phyloP scores from a whole-genome alignment of 2,329 filamentous ascomycete species.

The Zymoseptoria pseudotritici region DNA sequence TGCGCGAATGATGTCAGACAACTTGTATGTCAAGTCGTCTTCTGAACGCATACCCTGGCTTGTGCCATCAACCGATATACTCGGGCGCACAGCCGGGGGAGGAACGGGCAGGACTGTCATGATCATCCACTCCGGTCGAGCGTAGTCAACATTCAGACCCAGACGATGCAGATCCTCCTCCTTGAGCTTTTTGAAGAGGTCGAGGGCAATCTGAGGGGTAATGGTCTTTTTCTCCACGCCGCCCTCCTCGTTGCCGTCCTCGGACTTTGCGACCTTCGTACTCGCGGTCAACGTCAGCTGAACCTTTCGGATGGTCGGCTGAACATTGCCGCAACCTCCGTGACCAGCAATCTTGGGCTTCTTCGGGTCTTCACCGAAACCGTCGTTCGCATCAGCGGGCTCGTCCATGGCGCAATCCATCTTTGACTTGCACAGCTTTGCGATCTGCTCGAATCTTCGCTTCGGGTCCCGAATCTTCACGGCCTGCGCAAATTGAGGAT shows the following conservation, averaged over 20 bases:
- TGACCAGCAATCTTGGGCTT: slow-evolving; percentile 53
- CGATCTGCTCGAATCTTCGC: slow-evolving; percentile 84
- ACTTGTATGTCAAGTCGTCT: slow-evolving; percentile 98
- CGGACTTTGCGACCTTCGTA: slow-evolving; percentile 63
- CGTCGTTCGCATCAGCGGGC: slow-evolving; percentile 58
- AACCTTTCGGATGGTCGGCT: slow-evolving; percentile 81
- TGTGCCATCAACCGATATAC: slow-evolving; percentile 93
- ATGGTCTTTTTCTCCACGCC: slow-evolving; percentile 74
- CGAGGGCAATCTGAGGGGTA: slow-evolving; percentile 74
- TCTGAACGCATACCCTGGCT: slow-evolving; percentile 89
- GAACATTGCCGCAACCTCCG: slow-evolving; percentile 86
- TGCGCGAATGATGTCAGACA: slow-evolving; percentile 95
- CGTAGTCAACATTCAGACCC: slow-evolving; percentile 89
- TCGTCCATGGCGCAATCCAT: slow-evolving; percentile 73
- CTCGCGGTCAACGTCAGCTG: slow-evolving; percentile 74
- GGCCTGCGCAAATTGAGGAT: slow-evolving; percentile 74
- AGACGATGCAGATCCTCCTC: slow-evolving; percentile 77
- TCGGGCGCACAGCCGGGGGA: slow-evolving; percentile 88
- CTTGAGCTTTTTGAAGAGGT: slow-evolving; percentile 78
- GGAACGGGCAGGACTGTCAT: slow-evolving; percentile 91
- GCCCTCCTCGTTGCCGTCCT: slow-evolving; percentile 60
- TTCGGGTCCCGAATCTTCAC: slow-evolving; percentile 86
- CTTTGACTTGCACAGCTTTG: slow-evolving; percentile 86
- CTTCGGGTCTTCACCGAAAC: slow-evolving; percentile 55
- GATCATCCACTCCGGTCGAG: slow-evolving; percentile 97